Evolutionary conservation across 2,329 filamentous ascomycete species (phyloP).

Genomic region (Metarhizium anisopliae): DNA sequence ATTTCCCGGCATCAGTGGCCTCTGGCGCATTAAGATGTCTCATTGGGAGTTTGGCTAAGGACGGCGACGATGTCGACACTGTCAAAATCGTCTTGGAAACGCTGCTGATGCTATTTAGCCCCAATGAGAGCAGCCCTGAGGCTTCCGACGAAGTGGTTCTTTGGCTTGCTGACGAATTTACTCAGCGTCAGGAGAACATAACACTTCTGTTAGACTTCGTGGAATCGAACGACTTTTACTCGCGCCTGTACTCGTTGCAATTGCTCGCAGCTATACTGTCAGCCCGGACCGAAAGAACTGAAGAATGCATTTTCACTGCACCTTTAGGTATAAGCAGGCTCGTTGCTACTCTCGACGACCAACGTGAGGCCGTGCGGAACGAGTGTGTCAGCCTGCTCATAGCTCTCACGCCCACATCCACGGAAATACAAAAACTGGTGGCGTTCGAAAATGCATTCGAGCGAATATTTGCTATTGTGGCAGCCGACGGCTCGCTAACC

Average conservation of each 20-base stretch:
- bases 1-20: slow-evolving; percentile 91
- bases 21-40: slow-evolving; percentile 85
- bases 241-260: slow-evolving; percentile 83
- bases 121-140: slow-evolving; percentile 67
- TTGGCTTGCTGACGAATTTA: slow-evolving; percentile 97
- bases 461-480: slow-evolving; percentile 72
- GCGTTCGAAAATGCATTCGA: slow-evolving; percentile 94
- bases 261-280: slow-evolving; percentile 78
- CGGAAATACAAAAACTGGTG: slow-evolving; percentile 88
- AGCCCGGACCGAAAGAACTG: slow-evolving; percentile 81
- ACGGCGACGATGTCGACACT: slow-evolving; percentile 92
- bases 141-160: slow-evolving; percentile 92
- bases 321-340: slow-evolving; percentile 81
- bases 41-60: slow-evolving; percentile 75
- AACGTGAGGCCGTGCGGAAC: slow-evolving; percentile 77
- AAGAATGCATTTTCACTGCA: slow-evolving; percentile 87
- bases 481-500: slow-evolving; percentile 68
- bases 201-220: slow-evolving; percentile 82
- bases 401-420: slow-evolving; percentile 75
- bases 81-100: slow-evolving; percentile 94
- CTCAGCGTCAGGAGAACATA: slow-evolving; percentile 94
- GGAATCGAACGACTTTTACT: slow-evolving; percentile 81
- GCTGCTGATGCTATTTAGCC: slow-evolving; percentile 80
- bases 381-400: slow-evolving; percentile 82
- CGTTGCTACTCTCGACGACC: slow-evolving; percentile 76